Conservation (phyloP, 306 rosid genomes). For the Vigna mungo region DNA sequence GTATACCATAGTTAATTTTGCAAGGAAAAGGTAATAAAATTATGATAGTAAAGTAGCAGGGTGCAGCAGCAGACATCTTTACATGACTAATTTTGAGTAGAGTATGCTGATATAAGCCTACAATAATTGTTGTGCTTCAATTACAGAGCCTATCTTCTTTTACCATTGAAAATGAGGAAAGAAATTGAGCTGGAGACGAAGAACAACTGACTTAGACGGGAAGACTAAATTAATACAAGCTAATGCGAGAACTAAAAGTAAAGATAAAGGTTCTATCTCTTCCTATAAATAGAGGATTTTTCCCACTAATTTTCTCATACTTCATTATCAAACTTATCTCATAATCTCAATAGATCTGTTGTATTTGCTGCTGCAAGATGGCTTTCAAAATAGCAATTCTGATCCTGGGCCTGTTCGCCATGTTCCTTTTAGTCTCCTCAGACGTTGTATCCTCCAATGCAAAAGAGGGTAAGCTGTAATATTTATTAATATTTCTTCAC, state of each 20-base stretch:
- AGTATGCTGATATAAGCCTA: too few species aligned
- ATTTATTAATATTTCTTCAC: not conserved
- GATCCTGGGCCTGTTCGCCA: conserved; percentile 51
- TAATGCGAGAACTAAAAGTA: conserved; percentile 9
- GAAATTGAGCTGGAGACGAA: not conserved
- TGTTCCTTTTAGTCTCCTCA: conserved; percentile 40
- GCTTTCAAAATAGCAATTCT: conserved; percentile 45
- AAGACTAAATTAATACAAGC: conserved; percentile 17
- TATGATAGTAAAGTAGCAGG: too few species aligned
- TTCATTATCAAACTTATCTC: not conserved
- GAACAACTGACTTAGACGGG: too few species aligned
- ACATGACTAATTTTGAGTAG: too few species aligned
- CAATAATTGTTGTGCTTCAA: conserved; percentile 8
- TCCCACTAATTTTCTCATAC: not conserved
- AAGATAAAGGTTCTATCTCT: not conserved
- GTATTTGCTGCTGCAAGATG: conserved; percentile 36
- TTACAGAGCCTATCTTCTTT: not conserved
- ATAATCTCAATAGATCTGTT: not conserved
- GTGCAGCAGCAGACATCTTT: too few species aligned
- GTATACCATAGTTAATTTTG: too few species aligned
- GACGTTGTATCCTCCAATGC: conserved; percentile 49
- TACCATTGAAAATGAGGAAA: not conserved
- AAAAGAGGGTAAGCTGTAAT: conserved; percentile 36
- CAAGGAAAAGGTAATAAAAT: too few species aligned
- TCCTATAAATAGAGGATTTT: conserved; percentile 41